Evolutionary conservation across 768 basidiomycete species (phyloP).

Genomic region (Tulasnella sp.): DNA sequence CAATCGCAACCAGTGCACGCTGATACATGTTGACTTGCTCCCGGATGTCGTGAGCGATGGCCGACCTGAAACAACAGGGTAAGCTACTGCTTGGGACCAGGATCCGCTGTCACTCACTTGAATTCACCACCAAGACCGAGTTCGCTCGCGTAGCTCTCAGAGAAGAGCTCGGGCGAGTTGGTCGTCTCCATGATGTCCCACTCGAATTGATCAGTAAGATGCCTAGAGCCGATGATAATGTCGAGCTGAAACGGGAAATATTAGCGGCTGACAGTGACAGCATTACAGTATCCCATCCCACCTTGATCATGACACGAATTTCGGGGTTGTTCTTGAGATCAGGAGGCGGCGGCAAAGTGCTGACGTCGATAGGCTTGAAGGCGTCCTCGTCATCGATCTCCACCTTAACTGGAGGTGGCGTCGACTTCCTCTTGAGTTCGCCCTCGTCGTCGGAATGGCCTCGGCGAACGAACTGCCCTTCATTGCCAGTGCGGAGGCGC

Average conservation of each 20-base stretch:
- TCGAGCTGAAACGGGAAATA: constrained; percentile 66
- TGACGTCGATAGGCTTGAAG: constrained; percentile 39
- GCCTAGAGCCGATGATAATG: constrained; percentile 90
- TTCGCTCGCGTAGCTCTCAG: constrained; percentile 82
- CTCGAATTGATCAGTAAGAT: constrained; percentile 95
- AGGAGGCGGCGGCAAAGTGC: constrained; percentile 47
- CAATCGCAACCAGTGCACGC: constrained; percentile 87
- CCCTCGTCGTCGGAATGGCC: constrained; percentile 41
- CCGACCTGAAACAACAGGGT: constrained; percentile 63
- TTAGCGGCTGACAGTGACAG: constrained; percentile 12
- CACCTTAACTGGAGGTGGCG: constrained; percentile 35
- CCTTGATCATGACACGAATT: constrained; percentile 90
- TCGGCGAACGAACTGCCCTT: constrained; percentile 39
- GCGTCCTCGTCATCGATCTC: constrained; percentile 35
- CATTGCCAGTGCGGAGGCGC: constrained; percentile 49
- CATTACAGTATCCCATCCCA: constrained; percentile 45
- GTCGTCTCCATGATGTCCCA: constrained; percentile 88
- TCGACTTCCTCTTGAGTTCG: constrained; percentile 41
- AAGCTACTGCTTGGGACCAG: constrained; percentile 14
- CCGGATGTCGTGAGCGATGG: constrained; percentile 92
- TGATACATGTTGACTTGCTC: constrained; percentile 93
- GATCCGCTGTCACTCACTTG: constrained; percentile 57
- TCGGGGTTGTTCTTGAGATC: constrained; percentile 69
- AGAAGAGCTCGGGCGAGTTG: constrained; percentile 90
- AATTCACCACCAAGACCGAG: constrained; percentile 92